A percentile compares a stretch with the other conserved stretches of the same genome.
These are phyloP conservation scores for Lipomyces orientalis DNA, from an alignment of 805 yeast species.

Conservation along the genomic window DNA sequence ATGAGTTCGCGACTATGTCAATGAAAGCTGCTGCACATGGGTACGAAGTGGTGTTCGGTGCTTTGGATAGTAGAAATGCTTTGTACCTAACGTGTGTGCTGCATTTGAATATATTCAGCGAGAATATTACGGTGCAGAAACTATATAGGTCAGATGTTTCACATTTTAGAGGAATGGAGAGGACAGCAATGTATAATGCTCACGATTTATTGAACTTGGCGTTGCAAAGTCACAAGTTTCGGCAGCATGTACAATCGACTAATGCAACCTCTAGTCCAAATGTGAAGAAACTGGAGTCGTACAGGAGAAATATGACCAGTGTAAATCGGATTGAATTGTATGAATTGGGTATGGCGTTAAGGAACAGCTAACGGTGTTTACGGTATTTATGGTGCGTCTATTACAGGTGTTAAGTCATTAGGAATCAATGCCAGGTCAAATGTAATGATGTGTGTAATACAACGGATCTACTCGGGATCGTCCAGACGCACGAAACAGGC, in stretches of 20 bases:
- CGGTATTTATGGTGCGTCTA: background rate
- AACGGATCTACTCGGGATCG: constrained; percentile 22
- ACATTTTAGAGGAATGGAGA: constrained; percentile 7
- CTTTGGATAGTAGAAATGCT: constrained; percentile 11
- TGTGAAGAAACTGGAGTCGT: constrained; percentile 23
- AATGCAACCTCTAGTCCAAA: constrained; percentile 8
- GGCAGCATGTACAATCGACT: background rate
- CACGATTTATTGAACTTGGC: constrained; percentile 17
- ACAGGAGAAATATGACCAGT: constrained; percentile 15
- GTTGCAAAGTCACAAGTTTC: constrained; percentile 15
- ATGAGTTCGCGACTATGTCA: constrained; percentile 22
- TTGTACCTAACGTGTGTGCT: constrained; percentile 20
- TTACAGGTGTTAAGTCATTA: background rate
- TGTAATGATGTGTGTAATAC: background rate
- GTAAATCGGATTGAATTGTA: constrained; percentile 16
- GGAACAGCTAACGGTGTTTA: background rate
- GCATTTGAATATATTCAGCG: constrained; percentile 13
- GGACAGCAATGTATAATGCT: constrained; percentile 5
- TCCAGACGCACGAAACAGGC: constrained; percentile 61
- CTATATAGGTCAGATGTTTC: constrained; percentile 21
- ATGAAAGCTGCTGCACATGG: constrained; percentile 19
- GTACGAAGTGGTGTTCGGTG: constrained; percentile 23
- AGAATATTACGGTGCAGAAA: constrained; percentile 11
- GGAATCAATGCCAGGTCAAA: background rate
- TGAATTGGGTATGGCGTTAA: constrained; percentile 20